These are phyloP conservation scores for Bryoglossum gracile DNA, from an alignment of 495 filamentous ascomycete species.

Conservation along the genomic window DNA sequence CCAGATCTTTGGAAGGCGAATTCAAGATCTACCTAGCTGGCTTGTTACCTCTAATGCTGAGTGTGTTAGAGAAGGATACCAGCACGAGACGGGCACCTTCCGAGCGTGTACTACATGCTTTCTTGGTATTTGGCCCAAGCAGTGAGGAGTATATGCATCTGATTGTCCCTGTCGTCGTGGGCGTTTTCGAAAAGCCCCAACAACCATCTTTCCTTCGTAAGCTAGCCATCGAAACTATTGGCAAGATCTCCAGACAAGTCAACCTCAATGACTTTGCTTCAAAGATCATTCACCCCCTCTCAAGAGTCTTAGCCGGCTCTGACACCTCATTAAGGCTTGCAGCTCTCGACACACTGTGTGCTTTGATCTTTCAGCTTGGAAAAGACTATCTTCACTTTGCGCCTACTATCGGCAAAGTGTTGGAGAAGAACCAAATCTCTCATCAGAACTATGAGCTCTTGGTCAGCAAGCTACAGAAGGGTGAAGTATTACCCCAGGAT, in stretches of 20 bases:
- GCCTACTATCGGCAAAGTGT: constrained; percentile 76
- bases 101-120: constrained; percentile 87
- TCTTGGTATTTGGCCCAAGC: constrained; percentile 92
- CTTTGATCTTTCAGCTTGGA: constrained; percentile 90
- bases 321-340: constrained; percentile 71
- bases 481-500: constrained; percentile 88
- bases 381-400: constrained; percentile 92
- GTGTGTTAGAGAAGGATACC: constrained; percentile 81
- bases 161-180: constrained; percentile 92
- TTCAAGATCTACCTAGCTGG: constrained; percentile 91
- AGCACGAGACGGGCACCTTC: constrained; percentile 65
- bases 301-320: constrained; percentile 62
- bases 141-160: constrained; percentile 98
- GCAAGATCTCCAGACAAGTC: constrained; percentile 89
- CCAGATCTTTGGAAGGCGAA: constrained; percentile 89
- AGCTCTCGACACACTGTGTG: constrained; percentile 92
- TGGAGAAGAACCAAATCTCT: constrained; percentile 60
- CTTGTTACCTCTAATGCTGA: constrained; percentile 85
- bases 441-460: constrained; percentile 87
- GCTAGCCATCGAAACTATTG: constrained; percentile 88
- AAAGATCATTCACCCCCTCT: constrained; percentile 85
- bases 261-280: constrained; percentile 96
- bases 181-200: constrained; percentile 77
- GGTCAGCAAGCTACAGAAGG: constrained; percentile 86
- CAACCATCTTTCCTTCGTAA: constrained; percentile 73